These are phyloP conservation scores for Sanghuangporus baumii DNA, from an alignment of 1,284 basidiomycete genomes.

Conservation along the genomic window DNA sequence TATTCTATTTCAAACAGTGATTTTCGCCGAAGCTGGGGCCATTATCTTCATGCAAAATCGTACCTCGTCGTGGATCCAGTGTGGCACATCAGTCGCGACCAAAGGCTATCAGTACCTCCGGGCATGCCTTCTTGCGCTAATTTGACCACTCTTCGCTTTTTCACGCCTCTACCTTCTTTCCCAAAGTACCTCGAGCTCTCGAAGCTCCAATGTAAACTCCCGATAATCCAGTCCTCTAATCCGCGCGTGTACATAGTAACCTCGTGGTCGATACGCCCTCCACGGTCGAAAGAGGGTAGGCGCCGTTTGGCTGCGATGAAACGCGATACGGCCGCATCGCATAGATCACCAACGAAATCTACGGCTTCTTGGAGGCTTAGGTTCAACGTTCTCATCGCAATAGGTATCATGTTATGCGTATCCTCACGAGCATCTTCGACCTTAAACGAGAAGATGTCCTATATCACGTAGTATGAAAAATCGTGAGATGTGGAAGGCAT, in stretches of 20 bases:
- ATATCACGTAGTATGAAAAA: constrained; percentile 12
- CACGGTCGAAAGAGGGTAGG: constrained; percentile 28
- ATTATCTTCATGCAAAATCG: not conserved
- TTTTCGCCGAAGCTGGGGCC: not conserved
- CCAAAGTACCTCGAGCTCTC: constrained; percentile 37
- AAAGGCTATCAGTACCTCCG: not conserved
- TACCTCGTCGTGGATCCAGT: not conserved
- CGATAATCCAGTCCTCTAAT: constrained; percentile 30
- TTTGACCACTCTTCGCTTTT: constrained; percentile 30
- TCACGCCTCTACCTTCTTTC: constrained; percentile 29
- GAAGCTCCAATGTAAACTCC: constrained; percentile 31
- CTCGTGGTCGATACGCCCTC: constrained; percentile 24
- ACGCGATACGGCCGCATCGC: constrained; percentile 23
- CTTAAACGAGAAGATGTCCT: constrained; percentile 50
- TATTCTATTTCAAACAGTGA: no score
- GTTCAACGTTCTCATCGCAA: constrained; percentile 25
- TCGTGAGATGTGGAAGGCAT: not conserved
- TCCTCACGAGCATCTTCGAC: constrained; percentile 31
- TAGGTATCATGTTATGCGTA: constrained; percentile 27
- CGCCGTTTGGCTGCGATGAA: constrained; percentile 23
- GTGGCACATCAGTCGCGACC: constrained; percentile 6
- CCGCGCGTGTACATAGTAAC: constrained; percentile 27
- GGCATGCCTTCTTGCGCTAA: constrained; percentile 11
- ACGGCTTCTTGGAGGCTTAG: constrained; percentile 26
- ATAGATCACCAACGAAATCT: constrained; percentile 27